Conservation (phyloP, 164 flowering plant genomes). For the Platanus orientalis region DNA sequence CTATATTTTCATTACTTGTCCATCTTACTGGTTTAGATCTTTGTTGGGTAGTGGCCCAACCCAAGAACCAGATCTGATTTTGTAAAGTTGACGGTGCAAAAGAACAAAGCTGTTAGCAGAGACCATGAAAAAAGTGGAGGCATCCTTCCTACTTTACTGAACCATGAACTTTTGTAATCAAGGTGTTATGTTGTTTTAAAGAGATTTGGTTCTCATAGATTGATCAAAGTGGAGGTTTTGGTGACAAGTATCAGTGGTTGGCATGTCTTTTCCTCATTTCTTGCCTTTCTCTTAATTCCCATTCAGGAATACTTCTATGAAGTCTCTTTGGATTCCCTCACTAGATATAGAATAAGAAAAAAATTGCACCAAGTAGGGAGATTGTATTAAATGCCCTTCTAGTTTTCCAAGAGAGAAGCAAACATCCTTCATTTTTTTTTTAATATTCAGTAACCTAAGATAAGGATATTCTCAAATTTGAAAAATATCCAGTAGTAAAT, state of each 20-base stretch:
- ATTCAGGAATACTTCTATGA: neutral
- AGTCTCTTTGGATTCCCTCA: slow-evolving; percentile 13
- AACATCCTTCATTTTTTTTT: slow-evolving; percentile 2
- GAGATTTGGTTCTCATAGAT: neutral
- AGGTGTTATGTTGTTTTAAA: slow-evolving; percentile 11
- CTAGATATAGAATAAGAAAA: neutral
- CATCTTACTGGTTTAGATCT: neutral
- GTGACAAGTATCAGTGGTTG: no score
- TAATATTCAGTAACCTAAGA: neutral
- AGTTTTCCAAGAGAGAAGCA: slow-evolving; percentile 1
- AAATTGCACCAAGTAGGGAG: neutral
- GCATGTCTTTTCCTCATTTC: neutral
- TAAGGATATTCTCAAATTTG: neutral
- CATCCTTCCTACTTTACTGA: neutral
- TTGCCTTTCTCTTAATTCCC: no score
- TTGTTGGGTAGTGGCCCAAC: slow-evolving; percentile 2
- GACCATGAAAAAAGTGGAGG: slow-evolving; percentile 5
- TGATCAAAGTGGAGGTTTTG: no score
- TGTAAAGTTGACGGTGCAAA: slow-evolving; percentile 15
- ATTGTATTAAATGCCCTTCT: slow-evolving; percentile 3
- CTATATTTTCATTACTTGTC: neutral
- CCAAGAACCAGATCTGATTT: slow-evolving; percentile 16
- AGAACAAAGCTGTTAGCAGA: neutral
- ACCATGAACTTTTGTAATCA: slow-evolving; percentile 13
- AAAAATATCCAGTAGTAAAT: neutral